Evolutionary conservation across 1,139 yeast genomes (phyloP).

Genomic region (Trichomonascaceae sp.): DNA sequence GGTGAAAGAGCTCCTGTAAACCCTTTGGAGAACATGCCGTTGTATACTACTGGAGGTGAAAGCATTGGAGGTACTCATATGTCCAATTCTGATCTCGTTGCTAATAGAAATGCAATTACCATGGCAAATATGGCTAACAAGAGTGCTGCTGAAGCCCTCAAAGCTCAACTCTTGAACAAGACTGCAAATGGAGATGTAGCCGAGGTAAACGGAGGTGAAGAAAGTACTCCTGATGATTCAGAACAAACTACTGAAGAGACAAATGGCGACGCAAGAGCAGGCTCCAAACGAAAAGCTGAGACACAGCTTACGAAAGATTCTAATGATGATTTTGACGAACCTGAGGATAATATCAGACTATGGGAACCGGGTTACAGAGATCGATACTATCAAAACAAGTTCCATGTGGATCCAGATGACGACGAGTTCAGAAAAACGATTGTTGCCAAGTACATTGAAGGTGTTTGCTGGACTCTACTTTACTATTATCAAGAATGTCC

Average conservation of each 20-base stretch:
- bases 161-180: conserved; percentile 33
- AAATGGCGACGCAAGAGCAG: conserved; percentile 4
- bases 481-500: conserved; percentile 98
- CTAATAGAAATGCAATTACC: conserved; percentile 59
- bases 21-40: conserved; percentile 70
- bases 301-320: conserved; percentile 9
- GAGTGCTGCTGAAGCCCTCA: conserved; percentile 62
- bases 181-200: conserved; percentile 19
- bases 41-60: conserved; percentile 66
- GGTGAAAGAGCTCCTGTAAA: conserved; percentile 71
- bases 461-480: conserved; percentile 88
- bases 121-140: conserved; percentile 71
- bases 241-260: background rate
- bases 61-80: conserved; percentile 61
- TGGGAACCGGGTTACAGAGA: conserved; percentile 86
- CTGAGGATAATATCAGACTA: conserved; percentile 54
- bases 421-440: conserved; percentile 55
- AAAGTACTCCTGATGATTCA: conserved; percentile 10
- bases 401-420: conserved; percentile 53
- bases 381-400: conserved; percentile 75
- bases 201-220: conserved; percentile 28
- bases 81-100: conserved; percentile 67
- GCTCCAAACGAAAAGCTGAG: conserved; percentile 14
- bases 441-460: conserved; percentile 77
- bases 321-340: conserved; percentile 28